Percentiles rank a stretch among this genome's conserved stretches.
Conservation (phyloP, 371 early-diverging fungal species). For the Mucor racemosus region DNA sequence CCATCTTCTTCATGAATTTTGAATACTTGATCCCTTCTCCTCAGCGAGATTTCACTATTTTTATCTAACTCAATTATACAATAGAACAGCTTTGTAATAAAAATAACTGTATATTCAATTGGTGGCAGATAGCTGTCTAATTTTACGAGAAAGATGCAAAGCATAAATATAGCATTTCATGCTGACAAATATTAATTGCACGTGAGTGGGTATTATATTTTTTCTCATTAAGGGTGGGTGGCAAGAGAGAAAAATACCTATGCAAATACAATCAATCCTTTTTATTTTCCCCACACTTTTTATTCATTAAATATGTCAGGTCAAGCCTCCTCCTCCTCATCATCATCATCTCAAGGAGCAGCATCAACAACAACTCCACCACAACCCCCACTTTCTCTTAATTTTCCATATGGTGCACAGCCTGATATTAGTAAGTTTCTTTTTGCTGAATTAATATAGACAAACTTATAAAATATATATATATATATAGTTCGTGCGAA, state of each 20-base stretch:
- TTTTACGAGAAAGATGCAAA: too few relatives aligned
- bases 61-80: too few relatives aligned
- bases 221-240: not conserved
- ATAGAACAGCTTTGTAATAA: too few relatives aligned
- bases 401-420: constrained; percentile 77
- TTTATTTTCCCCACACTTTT: constrained; percentile 1
- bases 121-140: too few relatives aligned
- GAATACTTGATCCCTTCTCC: too few relatives aligned
- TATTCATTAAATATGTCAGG: not conserved
- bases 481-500: constrained; percentile 72
- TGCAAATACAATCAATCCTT: not conserved
- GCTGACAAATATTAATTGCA: constrained; percentile 5
- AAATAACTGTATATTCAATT: too few relatives aligned
- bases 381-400: constrained; percentile 24
- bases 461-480: not conserved
- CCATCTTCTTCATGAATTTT: too few relatives aligned
- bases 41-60: too few relatives aligned
- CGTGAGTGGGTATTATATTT: not conserved
- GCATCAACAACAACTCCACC: constrained; percentile 1
- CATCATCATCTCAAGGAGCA: not conserved
- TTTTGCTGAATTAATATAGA: not conserved
- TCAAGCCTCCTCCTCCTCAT: not conserved
- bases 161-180: not conserved
- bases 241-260: not conserved
- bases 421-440: constrained; percentile 73